Evolutionary conservation across 495 filamentous ascomycete species (phyloP), one percentile per base, ranked within the genome.

Genomic region (Aspergillus baeticus): DNA sequence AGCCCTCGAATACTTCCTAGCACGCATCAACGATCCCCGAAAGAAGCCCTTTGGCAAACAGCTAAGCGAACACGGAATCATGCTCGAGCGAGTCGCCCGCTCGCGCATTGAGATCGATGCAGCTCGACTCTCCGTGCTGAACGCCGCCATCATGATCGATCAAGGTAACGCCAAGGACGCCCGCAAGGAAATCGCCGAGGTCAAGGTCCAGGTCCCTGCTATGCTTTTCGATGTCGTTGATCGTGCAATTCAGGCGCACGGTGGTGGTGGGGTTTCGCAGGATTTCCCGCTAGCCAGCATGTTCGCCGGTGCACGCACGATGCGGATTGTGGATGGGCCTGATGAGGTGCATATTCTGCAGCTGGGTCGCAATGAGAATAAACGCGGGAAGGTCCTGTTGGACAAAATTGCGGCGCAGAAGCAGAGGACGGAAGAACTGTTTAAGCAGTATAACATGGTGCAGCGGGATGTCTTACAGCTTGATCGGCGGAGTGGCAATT

Each of bases 191-290:
- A 0, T 51, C 5, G 63, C 81, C 70, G 44, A 81, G 67, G 44
- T 81, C 64, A 17, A 78, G 15, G 45, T 63, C 58, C 10, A 77
- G 64, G 1, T 77, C 64, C 10, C 38, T 2, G 15, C 15, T 6
- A 41, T 41, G 38, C 21, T 41, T 7, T 18, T 18, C 64, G 60
- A 75, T 66, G 22, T 69, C 46, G 14, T 62, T 13, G 42, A 76
- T 70, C 38, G 62, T 69, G 36, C 41, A 5, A 67, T 80, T 72
- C 72, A 81, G 80, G 59, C 69, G 71, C 77, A 79, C 77, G 5
- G 34, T 54, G 61, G 31, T 23, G 51, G 34, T 21, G 23, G 29
- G 20, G 42, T 42, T 10, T 43, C 41, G 18, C 41, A 43, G 18
- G 41, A 43, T 13, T 7, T 23, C 6, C 41, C 41, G 20, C 23